These are phyloP conservation scores for Elsinoe australis DNA, from an alignment of 2,329 filamentous ascomycete species.

Conservation along the genomic window DNA sequence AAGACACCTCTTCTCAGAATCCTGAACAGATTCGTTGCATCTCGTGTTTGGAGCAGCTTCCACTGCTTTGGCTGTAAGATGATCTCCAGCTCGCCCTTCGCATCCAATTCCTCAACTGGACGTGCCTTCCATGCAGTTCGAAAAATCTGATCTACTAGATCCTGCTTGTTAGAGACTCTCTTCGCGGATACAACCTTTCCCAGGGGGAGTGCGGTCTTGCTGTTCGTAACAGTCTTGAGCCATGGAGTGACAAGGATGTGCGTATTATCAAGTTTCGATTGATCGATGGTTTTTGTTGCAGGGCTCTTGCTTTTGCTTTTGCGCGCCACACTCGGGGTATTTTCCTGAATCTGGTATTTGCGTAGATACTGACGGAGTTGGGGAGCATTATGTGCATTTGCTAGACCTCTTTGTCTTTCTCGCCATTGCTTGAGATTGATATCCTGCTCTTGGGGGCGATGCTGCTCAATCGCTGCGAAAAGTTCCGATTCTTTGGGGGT, in stretches of 20 bases:
- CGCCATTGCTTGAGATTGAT: neutral
- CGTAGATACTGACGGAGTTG: neutral
- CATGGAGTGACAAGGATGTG: neutral
- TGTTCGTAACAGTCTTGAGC: neutral
- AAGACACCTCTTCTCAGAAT: slow-evolving; percentile 15
- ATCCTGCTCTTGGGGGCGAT: slow-evolving; percentile 1
- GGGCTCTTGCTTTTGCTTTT: neutral
- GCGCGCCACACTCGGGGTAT: neutral
- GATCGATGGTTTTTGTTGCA: neutral
- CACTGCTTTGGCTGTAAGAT: slow-evolving; percentile 16
- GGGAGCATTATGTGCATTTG: slow-evolving; percentile 1
- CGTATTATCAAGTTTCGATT: too few species aligned
- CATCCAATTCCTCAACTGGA: slow-evolving; percentile 16
- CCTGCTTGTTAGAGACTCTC: neutral
- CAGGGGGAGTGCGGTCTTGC: neutral
- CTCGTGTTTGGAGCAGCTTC: slow-evolving; percentile 17
- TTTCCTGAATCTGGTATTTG: neutral
- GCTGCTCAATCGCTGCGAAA: slow-evolving; percentile 12
- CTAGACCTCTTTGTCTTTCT: neutral
- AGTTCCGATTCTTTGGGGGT: slow-evolving; percentile 2
- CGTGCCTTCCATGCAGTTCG: slow-evolving; percentile 16
- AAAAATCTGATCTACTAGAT: slow-evolving; percentile 15
- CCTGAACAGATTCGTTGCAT: slow-evolving; percentile 5
- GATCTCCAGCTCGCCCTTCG: slow-evolving; percentile 18
- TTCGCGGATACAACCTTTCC: neutral